Percentiles rank a stretch among this genome's conserved stretches.
Evolutionary conservation across 805 yeast genomes (phyloP).

Genomic region (Candida palmyrensis): DNA sequence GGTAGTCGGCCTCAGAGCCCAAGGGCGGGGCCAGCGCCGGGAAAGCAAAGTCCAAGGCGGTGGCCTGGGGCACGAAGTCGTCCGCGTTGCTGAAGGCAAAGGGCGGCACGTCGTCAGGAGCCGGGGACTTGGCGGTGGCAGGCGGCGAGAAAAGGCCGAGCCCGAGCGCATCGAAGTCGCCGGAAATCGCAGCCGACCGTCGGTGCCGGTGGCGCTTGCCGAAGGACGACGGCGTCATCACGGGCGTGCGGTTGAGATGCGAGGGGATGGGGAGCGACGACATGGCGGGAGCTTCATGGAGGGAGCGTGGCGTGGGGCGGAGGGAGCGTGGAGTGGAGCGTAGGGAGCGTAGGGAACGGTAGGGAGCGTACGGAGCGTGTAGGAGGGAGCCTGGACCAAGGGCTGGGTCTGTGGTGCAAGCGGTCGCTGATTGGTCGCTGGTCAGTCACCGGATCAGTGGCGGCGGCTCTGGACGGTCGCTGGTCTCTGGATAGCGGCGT

Average conservation of each 20-base stretch:
- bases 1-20: constrained; percentile 9
- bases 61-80: constrained; percentile 24
- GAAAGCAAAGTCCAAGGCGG: constrained; percentile 20
- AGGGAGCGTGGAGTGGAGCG: too few relatives aligned
- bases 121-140: constrained; percentile 3
- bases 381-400: too few relatives aligned
- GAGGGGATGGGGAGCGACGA: constrained; percentile 10
- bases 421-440: too few relatives aligned
- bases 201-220: constrained; percentile 61
- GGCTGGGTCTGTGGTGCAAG: too few relatives aligned
- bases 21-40: constrained; percentile 21
- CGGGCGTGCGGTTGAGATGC: constrained; percentile 2
- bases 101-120: constrained; percentile 14
- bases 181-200: constrained; percentile 84
- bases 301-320: too few relatives aligned
- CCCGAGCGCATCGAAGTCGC: constrained; percentile 62
- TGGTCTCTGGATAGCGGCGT: too few relatives aligned
- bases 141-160: constrained; percentile 32
- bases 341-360: too few relatives aligned
- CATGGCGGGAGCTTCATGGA: constrained; percentile 6
- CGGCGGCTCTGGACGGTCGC: too few relatives aligned
- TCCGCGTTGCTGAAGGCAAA: constrained; percentile 31
- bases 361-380: too few relatives aligned
- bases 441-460: too few relatives aligned
- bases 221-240: constrained; percentile 6